Base-by-base conservation (phyloP, 1,284 basidiomycete species). In the Baeospora myosura region DNA sequence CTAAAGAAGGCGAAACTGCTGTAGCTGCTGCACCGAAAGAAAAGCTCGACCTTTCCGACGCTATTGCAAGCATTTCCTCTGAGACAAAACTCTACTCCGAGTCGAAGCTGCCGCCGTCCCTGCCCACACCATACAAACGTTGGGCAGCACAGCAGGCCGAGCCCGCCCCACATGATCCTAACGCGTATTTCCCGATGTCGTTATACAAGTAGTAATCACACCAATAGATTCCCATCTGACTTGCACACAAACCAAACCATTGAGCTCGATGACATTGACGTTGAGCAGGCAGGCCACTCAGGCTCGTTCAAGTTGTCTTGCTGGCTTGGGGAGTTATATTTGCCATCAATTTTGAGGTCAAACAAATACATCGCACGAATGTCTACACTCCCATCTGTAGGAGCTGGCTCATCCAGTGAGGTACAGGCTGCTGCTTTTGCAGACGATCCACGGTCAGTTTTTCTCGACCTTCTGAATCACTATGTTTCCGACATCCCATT, bases 121-220 rank as follows among this genome's bases (percentile, higher is more conserved):
- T 85, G 18, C 78, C 86, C 7, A 72, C 64, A 21, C 58, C 81
- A 1, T 71, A 72, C 65, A 80, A 77, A 63, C 71, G 69, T 42
- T 94, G 90, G 90, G 64, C 66, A 24, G 82, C 88, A 7, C 64
- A 78, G 57, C 62, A 65, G 22, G 74, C 81, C 1, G 74, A 74
- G 2, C 76, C 84, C 53, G 80, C 88, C 20, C 89, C 89, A 16
- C 86, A 87, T 55, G 79, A 81, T 46, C 77, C 80, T 26, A 57
- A 79, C 54, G 69, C 83, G 8, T 92, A 92, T 63, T 93, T 87
- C 69, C 88, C 89, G 5, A 91, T 93, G 88, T 59, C 71, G 36
- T 62, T 89, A 46, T 85, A 86, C 67, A 85, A 79, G 60, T 92
- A 21, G 23, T 37, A 37, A 8, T 37, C 21, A 5, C 21, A 69